Conservation (phyloP, 768 basidiomycete genomes). For the Kwoniella mangroviensis region DNA sequence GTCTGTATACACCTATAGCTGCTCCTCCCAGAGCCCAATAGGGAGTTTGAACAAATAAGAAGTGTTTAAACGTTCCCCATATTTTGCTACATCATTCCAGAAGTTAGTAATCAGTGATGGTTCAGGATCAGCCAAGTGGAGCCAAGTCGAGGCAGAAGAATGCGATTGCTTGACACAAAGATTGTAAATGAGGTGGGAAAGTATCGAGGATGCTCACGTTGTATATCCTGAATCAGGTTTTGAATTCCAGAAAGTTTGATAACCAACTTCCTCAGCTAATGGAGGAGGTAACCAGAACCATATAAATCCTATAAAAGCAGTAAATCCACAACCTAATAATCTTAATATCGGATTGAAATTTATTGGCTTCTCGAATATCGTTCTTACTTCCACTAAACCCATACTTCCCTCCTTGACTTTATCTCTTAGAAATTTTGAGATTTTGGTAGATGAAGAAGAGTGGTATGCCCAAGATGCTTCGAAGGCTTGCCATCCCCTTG, state of each 20-base stretch:
- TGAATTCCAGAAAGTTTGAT: conserved; percentile 14
- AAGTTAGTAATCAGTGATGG: neutral
- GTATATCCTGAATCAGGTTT: neutral
- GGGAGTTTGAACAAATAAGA: conserved; percentile 11
- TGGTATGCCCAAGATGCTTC: neutral
- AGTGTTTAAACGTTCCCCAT: conserved; percentile 18
- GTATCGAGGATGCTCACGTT: conserved; percentile 7
- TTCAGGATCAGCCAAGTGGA: neutral
- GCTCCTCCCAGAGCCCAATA: conserved; percentile 14
- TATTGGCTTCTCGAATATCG: conserved; percentile 17
- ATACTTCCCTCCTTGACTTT: too few relatives aligned
- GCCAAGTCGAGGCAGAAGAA: too few relatives aligned
- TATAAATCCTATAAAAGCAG: conserved; percentile 10
- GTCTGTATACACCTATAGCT: conserved; percentile 1
- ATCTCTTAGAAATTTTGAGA: neutral
- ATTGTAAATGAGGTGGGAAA: neutral
- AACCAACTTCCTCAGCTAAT: neutral
- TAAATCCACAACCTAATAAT: neutral
- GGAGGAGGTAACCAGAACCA: conserved; percentile 10
- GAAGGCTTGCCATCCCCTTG: conserved; percentile 6
- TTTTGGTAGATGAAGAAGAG: neutral
- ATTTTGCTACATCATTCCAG: neutral
- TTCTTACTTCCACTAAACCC: neutral
- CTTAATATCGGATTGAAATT: neutral
- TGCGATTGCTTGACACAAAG: neutral